Percentiles rank a stretch among this genome's conserved stretches.
Evolutionary conservation across 2,329 filamentous ascomycete genomes (phyloP).

Genomic region (Alternaria triticina): DNA sequence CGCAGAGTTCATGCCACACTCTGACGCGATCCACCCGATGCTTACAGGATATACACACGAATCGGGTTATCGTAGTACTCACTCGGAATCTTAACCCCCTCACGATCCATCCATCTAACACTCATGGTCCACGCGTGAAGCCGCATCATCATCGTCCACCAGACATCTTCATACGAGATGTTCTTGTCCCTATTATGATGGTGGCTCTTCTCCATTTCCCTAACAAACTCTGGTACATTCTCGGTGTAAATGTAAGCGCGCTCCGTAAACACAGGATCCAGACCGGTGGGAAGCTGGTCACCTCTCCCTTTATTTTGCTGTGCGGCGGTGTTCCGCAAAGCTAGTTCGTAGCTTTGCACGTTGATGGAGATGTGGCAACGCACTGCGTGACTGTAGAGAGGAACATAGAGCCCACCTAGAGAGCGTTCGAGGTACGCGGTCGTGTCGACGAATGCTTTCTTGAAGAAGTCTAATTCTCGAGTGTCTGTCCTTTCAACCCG

Average conservation of each 20-base stretch:
- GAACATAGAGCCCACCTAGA: too few species aligned
- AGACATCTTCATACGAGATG: neutral
- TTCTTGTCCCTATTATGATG: too few species aligned
- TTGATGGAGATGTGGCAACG: neutral
- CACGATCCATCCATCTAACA: neutral
- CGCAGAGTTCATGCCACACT: too few species aligned
- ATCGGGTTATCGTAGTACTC: neutral
- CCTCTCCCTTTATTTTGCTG: too few species aligned
- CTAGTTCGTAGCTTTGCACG: neutral
- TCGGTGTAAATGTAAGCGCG: neutral
- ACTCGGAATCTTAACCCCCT: neutral
- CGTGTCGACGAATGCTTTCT: neutral
- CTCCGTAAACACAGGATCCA: neutral
- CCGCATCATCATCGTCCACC: neutral
- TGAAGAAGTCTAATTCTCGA: neutral
- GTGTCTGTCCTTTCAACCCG: neutral
- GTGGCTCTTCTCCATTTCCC: neutral
- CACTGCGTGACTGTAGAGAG: neutral
- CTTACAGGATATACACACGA: neutral
- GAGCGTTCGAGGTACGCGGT: neutral
- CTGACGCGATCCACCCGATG: too few species aligned
- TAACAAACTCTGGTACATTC: neutral
- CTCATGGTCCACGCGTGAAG: neutral
- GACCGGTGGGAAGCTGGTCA: rapidly evolving
- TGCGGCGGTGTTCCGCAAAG: neutral